Base-by-base conservation (phyloP, 352 stramenopile species). In the Phytophthora aleatoria region DNA sequence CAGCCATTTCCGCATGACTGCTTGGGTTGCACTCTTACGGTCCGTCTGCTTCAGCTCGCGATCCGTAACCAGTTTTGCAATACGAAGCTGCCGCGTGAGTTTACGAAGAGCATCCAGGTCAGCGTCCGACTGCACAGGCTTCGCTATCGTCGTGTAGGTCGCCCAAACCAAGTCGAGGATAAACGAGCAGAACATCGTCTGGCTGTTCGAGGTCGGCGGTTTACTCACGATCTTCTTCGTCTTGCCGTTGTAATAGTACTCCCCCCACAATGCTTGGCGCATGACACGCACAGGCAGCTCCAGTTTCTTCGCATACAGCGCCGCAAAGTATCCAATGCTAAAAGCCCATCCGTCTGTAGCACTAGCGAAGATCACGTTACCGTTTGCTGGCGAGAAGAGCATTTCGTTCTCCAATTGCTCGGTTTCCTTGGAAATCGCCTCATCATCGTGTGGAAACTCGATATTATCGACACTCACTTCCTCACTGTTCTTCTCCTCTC, bases 331-430 rank as follows among this genome's bases (percentile, higher is more conserved):
- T 38, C 85, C 83, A 38, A 98, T 81, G 24, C 81, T 83, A 69
- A 98, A 98, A 7, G 91, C 94, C 94, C 94, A 98, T 45, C 93
- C 89, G 61, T 98, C 91, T 0, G 85, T 79, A 0, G 95, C 95
- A 56, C 86, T 97, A 26, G 89, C 89, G 75, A 98, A 98, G 27
- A 98, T 83, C 20, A 98, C 95, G 61, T 98, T 98, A 8, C 95
- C 92, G 36, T 87, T 91, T 20, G 77, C 61, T 0, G 92, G 94
- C 8, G 77, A 90, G 64, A 98, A 97, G 1, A 97, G 71, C 63
- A 91, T 72, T 52, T 90, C 78, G n/a, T 85, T 73, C 61, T 95
- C 86, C 3, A 80, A 48, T 48, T 76, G 64, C 50, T 88, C 80
- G 0, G 83, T 90, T 48, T 92, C 81, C 31, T 90, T 81, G 5